These are phyloP conservation scores for Baorangia bicolor DNA, from an alignment of 768 basidiomycete genomes.

Conservation along the genomic window DNA sequence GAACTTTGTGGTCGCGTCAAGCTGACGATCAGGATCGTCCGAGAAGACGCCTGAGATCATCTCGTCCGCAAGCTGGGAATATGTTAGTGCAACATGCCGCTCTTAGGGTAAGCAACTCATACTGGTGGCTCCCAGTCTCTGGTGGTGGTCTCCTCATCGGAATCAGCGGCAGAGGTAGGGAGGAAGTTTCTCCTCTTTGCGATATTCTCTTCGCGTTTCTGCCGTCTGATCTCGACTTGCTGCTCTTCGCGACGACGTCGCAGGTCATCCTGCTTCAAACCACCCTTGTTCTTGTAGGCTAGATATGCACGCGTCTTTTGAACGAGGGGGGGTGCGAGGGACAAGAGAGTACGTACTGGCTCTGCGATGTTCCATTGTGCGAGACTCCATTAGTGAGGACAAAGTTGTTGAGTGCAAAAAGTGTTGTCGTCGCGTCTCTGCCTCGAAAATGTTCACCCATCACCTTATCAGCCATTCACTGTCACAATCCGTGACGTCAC, in stretches of 20 bases:
- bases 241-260: slow-evolving; percentile 96
- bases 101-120: slow-evolving; percentile 13
- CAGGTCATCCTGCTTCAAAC: slow-evolving; percentile 88
- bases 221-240: slow-evolving; percentile 97
- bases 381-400: slow-evolving; percentile 48
- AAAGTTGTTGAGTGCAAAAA: slow-evolving; percentile 3
- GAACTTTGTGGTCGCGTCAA: slow-evolving; percentile 98
- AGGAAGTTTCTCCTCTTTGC: slow-evolving; percentile 96
- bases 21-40: slow-evolving; percentile 85
- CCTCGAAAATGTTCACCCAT: slow-evolving; percentile 11
- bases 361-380: slow-evolving; percentile 73
- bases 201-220: slow-evolving; percentile 98
- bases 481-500: slow-evolving; percentile 27
- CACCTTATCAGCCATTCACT: slow-evolving; percentile 26
- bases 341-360: slow-evolving; percentile 49
- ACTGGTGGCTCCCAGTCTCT: slow-evolving; percentile 80
- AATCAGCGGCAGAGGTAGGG: slow-evolving; percentile 70
- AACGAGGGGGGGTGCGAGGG: slow-evolving; percentile 12
- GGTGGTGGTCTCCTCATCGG: slow-evolving; percentile 83
- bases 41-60: slow-evolving; percentile 95
- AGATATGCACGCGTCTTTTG: slow-evolving; percentile 39
- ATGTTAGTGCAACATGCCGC: slow-evolving; percentile 8
- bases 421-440: slow-evolving; percentile 8
- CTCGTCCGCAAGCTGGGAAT: slow-evolving; percentile 71
- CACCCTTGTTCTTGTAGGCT: slow-evolving; percentile 93